phyloP scores from a whole-genome alignment of 2,329 filamentous ascomycete genomes.

The Paecilomyces fulvus region DNA sequence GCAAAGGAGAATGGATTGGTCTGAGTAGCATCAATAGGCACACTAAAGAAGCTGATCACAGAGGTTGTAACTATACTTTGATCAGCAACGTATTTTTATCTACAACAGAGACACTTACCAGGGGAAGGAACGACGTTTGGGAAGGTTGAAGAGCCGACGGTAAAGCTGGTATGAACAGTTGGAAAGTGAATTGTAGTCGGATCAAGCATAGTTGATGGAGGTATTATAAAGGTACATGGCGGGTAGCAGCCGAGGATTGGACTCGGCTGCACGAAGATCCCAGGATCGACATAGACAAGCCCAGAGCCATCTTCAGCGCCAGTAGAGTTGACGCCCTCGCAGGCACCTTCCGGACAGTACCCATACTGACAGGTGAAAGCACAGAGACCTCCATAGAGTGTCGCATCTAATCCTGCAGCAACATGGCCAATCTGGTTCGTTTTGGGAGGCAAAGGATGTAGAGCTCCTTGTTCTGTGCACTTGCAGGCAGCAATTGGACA shows the following conservation, averaged over 20 bases:
- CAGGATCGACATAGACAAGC: background rate
- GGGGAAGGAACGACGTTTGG: background rate
- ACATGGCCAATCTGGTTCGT: background rate
- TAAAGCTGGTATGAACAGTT: background rate
- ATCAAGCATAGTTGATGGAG: background rate
- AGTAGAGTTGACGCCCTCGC: background rate
- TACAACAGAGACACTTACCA: background rate
- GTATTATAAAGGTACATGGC: background rate
- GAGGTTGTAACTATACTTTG: background rate
- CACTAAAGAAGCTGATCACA: background rate
- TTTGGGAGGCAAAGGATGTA: background rate
- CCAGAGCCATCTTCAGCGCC: background rate
- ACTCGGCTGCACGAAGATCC: background rate
- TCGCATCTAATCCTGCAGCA: background rate
- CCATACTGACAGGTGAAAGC: background rate
- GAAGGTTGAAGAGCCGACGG: background rate
- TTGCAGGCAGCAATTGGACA: constrained; percentile 3
- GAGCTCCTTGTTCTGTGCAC: background rate
- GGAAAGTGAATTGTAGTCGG: background rate
- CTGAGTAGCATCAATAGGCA: background rate
- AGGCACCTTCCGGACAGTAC: background rate
- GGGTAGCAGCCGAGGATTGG: background rate
- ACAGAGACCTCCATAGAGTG: background rate
- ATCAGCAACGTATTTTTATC: background rate
- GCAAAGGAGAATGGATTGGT: background rate